phyloP scores from a whole-genome alignment of 352 stramenopile genomes.

The Phytophthora pinifolia region DNA sequence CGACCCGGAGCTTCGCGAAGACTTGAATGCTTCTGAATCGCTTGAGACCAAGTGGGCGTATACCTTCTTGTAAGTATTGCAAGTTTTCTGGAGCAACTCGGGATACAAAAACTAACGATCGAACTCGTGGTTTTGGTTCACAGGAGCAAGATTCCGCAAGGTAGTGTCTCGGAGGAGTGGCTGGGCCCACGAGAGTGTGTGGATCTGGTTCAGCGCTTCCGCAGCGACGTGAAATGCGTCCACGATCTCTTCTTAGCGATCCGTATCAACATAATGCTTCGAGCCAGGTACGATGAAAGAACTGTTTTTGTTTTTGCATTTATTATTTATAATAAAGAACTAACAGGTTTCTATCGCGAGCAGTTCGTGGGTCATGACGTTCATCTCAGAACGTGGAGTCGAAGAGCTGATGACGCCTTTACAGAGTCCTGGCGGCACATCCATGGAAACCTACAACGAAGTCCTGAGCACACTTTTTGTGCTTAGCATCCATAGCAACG shows the following conservation, averaged over 20 bases:
- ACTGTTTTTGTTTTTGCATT: not conserved
- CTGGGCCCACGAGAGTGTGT: constrained; percentile 55
- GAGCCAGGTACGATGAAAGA: constrained; percentile 33
- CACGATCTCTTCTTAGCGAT: constrained; percentile 61
- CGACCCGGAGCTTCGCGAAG: constrained; percentile 29
- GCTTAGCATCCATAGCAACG: constrained; percentile 36
- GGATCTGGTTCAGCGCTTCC: constrained; percentile 40
- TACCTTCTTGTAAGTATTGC: constrained; percentile 53
- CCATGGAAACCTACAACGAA: constrained; percentile 33
- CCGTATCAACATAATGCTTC: constrained; percentile 62
- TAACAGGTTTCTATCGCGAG: constrained; percentile 2
- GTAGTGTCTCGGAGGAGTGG: constrained; percentile 43
- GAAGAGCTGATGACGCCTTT: constrained; percentile 42
- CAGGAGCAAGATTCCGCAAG: constrained; percentile 47
- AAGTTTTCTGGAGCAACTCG: not conserved
- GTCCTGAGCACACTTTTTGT: constrained; percentile 54
- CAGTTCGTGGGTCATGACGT: constrained; percentile 61
- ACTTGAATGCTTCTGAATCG: constrained; percentile 47
- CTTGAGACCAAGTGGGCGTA: constrained; percentile 73
- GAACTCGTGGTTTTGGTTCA: not conserved
- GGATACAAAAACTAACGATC: not conserved
- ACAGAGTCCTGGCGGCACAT: constrained; percentile 22
- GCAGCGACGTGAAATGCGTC: constrained; percentile 34
- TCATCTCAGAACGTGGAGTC: constrained; percentile 46
- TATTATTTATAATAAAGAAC: not conserved